Evolutionary conservation across 2,329 filamentous ascomycete genomes (phyloP), one percentile per base, ranked within the genome.

Genomic region (Penicillium sp.): DNA sequence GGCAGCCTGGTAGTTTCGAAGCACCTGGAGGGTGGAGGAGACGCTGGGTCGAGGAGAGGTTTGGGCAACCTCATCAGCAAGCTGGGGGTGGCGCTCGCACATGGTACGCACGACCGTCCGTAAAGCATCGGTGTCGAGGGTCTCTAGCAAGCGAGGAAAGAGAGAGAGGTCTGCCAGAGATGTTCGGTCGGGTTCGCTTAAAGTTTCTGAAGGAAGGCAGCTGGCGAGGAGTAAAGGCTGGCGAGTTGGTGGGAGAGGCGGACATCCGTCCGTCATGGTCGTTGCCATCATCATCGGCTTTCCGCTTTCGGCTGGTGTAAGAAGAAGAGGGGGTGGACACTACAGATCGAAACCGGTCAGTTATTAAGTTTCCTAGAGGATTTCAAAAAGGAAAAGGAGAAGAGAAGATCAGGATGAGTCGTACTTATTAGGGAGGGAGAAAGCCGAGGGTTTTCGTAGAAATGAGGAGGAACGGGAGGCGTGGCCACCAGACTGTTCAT

Each of bases 41-140:
- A 94, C 89, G 33, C 89, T 91, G 0, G 94, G 94, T n/a, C 90
- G 86, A 55, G 94, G 94, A 42, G 93, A 92, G 50, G 88, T 86
- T 51, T 87, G 83, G 29, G 92, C 85, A 43, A 99, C 89, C 73
- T 97, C 92, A 50, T 89, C 85, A 51, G 87, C 88, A 59, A 99
- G 89, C 61, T 89, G 87, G 4, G 92, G 91, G 70, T 96, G 91
- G 64, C 89, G 86, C 68, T 96, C 89, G 78, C 92, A 97, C 70
- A 99, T 89, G 52, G 89, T 88, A 72, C 92, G 90, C n/a, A 99
- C 82, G 1, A 97, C 87, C 33, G 85, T 86, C 64, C 93, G 87
- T 68, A 99, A 83, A 63, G 95, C 90, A 56, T 89, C 84, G 57
- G 87, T 88, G 68, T 95, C 90, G 43, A 99, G 85, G 0, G 94